Evolutionary conservation across 805 yeast genomes (phyloP).

Genomic region (Yarrowia sp.): DNA sequence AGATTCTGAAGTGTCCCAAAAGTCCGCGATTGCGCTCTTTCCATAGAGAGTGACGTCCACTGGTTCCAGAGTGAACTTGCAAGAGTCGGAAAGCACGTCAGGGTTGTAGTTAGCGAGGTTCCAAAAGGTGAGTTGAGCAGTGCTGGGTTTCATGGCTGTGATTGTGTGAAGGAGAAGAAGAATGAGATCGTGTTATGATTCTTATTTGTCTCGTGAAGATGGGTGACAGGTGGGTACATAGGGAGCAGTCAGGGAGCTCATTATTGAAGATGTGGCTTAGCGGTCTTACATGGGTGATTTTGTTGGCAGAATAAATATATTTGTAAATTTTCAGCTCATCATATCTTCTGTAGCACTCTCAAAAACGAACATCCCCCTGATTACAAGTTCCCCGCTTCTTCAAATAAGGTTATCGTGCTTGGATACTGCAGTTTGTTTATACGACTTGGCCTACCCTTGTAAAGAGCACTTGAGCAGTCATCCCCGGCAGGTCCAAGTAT

Average conservation of each 20-base stretch:
- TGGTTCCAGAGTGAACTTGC: neutral
- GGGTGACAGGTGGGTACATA: neutral
- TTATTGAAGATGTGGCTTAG: neutral
- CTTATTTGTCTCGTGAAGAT: too few relatives aligned
- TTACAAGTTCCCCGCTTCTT: neutral
- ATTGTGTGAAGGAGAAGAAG: neutral
- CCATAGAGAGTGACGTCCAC: neutral
- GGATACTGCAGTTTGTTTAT: neutral
- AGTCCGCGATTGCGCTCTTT: neutral
- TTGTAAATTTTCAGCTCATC: neutral
- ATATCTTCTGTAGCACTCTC: neutral
- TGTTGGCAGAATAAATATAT: neutral
- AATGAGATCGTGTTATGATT: neutral
- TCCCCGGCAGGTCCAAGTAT: too few relatives aligned
- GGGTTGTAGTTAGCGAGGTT: neutral
- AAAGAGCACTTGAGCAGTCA: too few relatives aligned
- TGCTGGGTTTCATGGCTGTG: neutral
- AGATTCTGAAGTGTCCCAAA: neutral
- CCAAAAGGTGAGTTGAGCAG: neutral
- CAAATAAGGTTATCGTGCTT: conserved; percentile 1
- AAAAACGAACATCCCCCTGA: neutral
- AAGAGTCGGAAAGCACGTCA: neutral
- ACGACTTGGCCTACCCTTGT: neutral
- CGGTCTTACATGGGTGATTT: neutral
- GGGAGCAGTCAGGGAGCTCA: neutral